Conservation (phyloP, 495 filamentous ascomycete genomes). For the Neurospora sp. region DNA sequence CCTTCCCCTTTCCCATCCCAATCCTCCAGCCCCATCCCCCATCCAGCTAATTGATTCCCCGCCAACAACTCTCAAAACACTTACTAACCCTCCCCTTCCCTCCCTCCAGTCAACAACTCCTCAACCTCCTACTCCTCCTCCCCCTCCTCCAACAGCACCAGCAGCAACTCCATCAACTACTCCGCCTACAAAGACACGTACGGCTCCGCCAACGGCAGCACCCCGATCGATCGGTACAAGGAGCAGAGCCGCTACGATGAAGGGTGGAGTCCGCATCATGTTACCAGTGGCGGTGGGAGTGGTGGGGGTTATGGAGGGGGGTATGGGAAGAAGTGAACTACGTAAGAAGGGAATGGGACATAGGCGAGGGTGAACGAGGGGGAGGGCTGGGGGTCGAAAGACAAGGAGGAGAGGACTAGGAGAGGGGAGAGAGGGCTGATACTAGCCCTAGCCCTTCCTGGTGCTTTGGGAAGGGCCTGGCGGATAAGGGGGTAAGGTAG, state of each 20-base stretch:
- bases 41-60: too few relatives aligned
- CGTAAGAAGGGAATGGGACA: neutral
- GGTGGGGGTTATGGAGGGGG: neutral
- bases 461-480: too few relatives aligned
- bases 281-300: neutral
- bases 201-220: neutral
- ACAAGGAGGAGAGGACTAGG: too few relatives aligned
- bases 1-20: neutral
- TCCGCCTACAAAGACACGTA: neutral
- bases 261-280: neutral
- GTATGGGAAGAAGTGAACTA: neutral
- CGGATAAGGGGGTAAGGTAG: too few relatives aligned
- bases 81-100: neutral
- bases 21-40: neutral
- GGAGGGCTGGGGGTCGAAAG: neutral
- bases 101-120: neutral
- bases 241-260: neutral
- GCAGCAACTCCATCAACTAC: neutral
- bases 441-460: too few relatives aligned
- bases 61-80: too few relatives aligned
- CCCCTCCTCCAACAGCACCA: neutral
- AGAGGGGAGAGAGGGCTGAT: too few relatives aligned
- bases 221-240: neutral
- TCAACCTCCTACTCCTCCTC: neutral
- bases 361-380: neutral